phyloP scores from a whole-genome alignment of 2,329 filamentous ascomycete species.

The Knufia fluminis region DNA sequence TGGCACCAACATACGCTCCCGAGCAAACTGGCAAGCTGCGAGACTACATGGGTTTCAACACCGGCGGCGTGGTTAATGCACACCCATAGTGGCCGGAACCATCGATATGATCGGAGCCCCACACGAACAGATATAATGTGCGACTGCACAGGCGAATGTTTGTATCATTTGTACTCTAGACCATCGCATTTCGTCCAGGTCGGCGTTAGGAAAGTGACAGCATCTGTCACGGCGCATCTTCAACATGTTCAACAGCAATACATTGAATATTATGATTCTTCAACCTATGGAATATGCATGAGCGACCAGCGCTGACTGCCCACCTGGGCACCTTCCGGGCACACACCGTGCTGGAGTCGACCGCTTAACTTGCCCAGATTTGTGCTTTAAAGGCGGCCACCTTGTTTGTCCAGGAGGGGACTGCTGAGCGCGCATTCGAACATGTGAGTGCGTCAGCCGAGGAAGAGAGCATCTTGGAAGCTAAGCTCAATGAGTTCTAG shows the following conservation, averaged over 20 bases:
- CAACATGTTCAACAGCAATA: no score
- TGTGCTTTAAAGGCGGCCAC: no score
- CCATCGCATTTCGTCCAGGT: neutral
- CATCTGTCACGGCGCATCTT: neutral
- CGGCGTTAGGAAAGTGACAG: conserved; percentile 1
- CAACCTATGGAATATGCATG: no score
- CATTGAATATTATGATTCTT: no score
- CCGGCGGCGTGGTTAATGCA: neutral
- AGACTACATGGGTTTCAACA: conserved; percentile 13
- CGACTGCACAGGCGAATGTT: neutral
- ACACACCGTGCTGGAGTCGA: no score
- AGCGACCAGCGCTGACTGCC: no score
- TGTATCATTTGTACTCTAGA: conserved; percentile 8
- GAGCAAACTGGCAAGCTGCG: conserved; percentile 19
- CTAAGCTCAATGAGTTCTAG: neutral
- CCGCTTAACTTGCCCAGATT: no score
- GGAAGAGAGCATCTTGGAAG: neutral
- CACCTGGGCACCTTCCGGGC: no score
- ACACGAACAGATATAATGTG: neutral
- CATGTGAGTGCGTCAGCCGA: neutral
- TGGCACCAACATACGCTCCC: conserved; percentile 47
- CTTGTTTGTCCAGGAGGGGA: no score
- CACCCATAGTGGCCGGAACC: neutral
- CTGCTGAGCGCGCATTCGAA: no score
- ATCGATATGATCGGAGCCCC: neutral